phyloP scores from a whole-genome alignment of 768 basidiomycete species.

The Mycena venus region DNA sequence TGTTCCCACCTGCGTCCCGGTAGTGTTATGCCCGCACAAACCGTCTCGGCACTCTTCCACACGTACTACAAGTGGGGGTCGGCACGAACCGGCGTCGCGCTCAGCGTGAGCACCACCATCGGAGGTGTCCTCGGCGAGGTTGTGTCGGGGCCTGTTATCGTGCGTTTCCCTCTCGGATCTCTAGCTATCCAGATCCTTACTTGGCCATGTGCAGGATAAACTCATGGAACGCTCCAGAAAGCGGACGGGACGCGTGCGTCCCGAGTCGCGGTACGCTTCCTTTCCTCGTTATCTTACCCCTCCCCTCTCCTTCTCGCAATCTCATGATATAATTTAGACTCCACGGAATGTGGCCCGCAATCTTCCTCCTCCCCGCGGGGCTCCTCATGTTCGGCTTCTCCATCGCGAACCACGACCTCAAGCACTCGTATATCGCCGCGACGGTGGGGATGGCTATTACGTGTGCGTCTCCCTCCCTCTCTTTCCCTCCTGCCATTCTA shows the following conservation, averaged over 20 bases:
- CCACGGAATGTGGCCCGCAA: constrained; percentile 37
- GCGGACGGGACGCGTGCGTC: constrained; percentile 28
- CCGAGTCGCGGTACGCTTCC: constrained; percentile 20
- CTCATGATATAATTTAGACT: constrained; percentile 5
- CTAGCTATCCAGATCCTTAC: not conserved
- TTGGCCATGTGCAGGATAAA: constrained; percentile 21
- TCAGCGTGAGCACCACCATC: constrained; percentile 33
- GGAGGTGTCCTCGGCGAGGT: constrained; percentile 36
- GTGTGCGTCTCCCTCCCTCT: constrained; percentile 24
- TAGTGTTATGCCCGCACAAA: constrained; percentile 37
- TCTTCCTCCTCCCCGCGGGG: constrained; percentile 30
- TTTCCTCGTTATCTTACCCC: not conserved
- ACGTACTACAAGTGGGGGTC: constrained; percentile 32
- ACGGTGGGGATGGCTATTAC: constrained; percentile 33
- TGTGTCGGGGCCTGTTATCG: constrained; percentile 35
- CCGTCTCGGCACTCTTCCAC: constrained; percentile 33
- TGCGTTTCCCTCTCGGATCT: not conserved
- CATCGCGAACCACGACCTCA: constrained; percentile 29
- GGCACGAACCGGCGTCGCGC: constrained; percentile 33
- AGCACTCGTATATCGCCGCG: constrained; percentile 31
- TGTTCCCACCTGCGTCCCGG: too few species aligned
- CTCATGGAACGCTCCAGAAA: constrained; percentile 29
- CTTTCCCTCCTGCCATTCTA: too few species aligned
- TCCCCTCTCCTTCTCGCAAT: too few species aligned
- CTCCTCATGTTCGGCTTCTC: constrained; percentile 33